These are phyloP conservation scores for Colletotrichum gigasporum DNA, from an alignment of 2,329 filamentous ascomycete species.

Conservation along the genomic window DNA sequence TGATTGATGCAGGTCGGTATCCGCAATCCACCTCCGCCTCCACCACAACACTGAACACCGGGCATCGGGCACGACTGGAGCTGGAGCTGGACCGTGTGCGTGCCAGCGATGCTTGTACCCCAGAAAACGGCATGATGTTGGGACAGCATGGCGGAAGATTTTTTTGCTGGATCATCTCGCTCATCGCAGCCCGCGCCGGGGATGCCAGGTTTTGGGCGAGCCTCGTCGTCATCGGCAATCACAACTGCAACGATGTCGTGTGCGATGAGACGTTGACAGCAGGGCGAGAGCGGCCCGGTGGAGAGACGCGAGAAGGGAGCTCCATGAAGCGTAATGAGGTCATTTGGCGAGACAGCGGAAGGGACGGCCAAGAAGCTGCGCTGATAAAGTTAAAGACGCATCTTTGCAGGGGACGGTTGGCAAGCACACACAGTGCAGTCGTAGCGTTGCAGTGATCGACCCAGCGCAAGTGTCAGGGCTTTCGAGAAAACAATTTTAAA, in stretches of 20 bases:
- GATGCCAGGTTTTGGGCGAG: constrained; percentile 3
- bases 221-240: constrained; percentile 23
- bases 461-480: not conserved
- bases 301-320: not conserved
- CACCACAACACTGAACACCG: constrained; percentile 2
- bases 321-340: constrained; percentile 29
- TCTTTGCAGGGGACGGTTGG: constrained; percentile 1
- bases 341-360: constrained; percentile 18
- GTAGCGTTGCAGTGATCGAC: constrained; percentile 19
- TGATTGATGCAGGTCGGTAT: constrained; percentile 3
- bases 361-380: constrained; percentile 5
- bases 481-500: not conserved
- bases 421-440: not conserved
- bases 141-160: constrained; percentile 11
- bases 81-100: not conserved
- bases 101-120: constrained; percentile 15
- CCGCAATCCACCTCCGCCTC: constrained; percentile 14
- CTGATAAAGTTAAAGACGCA: not conserved
- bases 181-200: not conserved
- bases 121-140: constrained; percentile 12
- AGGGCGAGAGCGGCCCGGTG: not conserved
- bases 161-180: constrained; percentile 17
- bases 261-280: constrained; percentile 11
- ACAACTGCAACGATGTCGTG: not conserved
- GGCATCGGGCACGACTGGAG: not conserved